A percentile compares a stretch with the other conserved stretches of the same genome.
These are phyloP conservation scores for Aquilaria yunnanensis DNA, from an alignment of 345 rosid genomes.

Conservation along the genomic window DNA sequence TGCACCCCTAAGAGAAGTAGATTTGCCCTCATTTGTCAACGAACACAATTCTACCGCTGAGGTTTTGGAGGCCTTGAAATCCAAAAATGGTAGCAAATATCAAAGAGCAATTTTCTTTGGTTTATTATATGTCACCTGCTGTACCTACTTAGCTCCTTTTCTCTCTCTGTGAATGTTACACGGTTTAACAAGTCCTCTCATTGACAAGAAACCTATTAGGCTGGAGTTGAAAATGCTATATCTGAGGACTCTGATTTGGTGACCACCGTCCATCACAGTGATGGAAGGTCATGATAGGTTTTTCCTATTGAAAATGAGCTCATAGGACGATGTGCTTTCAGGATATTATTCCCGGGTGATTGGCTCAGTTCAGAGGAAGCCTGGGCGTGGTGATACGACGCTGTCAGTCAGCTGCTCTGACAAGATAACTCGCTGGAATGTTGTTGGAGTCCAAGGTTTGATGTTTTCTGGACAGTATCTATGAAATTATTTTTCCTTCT, in stretches of 20 bases:
- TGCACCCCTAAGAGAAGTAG: slow-evolving; percentile 23
- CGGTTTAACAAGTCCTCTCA: no score
- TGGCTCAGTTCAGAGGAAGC: slow-evolving; percentile 78
- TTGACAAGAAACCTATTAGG: no score
- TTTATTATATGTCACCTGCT: no score
- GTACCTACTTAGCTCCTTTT: no score
- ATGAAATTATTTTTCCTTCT: no score
- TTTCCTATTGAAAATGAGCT: slow-evolving; percentile 13
- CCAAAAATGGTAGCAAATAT: slow-evolving; percentile 15
- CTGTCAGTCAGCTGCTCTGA: slow-evolving; percentile 91
- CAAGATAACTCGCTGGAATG: slow-evolving; percentile 90
- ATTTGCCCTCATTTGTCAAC: slow-evolving; percentile 4
- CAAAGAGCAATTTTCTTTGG: no score
- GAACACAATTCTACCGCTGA: slow-evolving; percentile 12
- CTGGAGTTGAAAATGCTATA: no score
- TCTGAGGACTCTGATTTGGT: no score
- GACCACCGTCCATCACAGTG: no score
- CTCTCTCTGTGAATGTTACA: no score
- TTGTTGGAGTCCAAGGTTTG: slow-evolving; percentile 88
- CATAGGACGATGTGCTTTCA: slow-evolving; percentile 22
- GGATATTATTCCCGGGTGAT: slow-evolving; percentile 24
- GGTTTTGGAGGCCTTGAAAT: slow-evolving; percentile 13
- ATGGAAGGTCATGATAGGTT: neutral
- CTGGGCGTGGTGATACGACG: slow-evolving; percentile 92
- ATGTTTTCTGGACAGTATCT: neutral